These are phyloP conservation scores for Penicillium waksmanii DNA, from an alignment of 495 filamentous ascomycete genomes.

Conservation along the genomic window DNA sequence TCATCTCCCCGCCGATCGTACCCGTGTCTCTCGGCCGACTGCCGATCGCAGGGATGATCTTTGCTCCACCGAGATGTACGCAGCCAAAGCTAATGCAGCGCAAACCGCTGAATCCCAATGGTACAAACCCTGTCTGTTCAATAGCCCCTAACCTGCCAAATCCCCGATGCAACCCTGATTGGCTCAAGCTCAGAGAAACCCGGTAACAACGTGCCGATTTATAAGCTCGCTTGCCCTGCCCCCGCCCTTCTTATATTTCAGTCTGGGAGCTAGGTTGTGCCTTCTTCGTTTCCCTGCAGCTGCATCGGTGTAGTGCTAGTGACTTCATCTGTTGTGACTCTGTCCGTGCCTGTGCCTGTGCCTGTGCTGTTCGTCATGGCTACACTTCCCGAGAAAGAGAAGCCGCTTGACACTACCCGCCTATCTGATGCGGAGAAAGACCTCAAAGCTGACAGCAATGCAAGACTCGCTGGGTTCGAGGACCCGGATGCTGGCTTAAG, in stretches of 20 bases:
- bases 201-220: constrained; percentile 9
- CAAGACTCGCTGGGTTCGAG: constrained; percentile 34
- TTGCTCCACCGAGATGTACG: constrained; percentile 3
- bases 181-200: not conserved
- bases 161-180: constrained; percentile 1
- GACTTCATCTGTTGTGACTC: not conserved
- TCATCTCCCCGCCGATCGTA: not conserved
- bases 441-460: constrained; percentile 1
- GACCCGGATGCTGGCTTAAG: constrained; percentile 73
- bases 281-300: not conserved
- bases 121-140: not conserved
- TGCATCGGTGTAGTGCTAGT: not conserved
- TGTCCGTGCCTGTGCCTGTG: not conserved
- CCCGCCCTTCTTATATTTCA: constrained; percentile 9
- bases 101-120: not conserved
- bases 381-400: constrained; percentile 16
- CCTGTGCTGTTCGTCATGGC: constrained; percentile 27
- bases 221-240: constrained; percentile 18
- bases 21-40: not conserved
- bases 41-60: constrained; percentile 9
- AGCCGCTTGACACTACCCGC: constrained; percentile 11
- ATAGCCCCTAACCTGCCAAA: not conserved
- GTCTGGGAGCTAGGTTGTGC: not conserved
- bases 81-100: not conserved
- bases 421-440: constrained; percentile 31